These are phyloP conservation scores for Pythium insidiosum DNA, from an alignment of 352 stramenopile species.

Conservation along the genomic window DNA sequence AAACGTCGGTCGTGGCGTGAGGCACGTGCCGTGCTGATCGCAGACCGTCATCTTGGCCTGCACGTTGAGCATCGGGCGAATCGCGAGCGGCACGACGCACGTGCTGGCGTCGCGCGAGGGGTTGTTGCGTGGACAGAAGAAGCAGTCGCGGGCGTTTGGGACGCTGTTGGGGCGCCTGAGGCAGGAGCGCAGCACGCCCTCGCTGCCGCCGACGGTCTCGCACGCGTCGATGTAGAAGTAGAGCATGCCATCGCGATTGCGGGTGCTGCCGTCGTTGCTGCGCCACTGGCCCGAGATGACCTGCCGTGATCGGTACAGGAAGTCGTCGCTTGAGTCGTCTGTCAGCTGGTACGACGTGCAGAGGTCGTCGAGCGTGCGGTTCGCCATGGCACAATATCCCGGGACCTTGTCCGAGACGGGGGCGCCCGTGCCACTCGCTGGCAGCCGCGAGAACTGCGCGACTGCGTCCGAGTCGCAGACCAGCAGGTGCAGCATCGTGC, in stretches of 20 bases:
- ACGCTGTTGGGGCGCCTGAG: conserved; percentile 13
- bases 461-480: conserved; percentile 22
- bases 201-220: conserved; percentile 31
- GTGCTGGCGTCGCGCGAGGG: conserved; percentile 4
- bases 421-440: conserved; percentile 1
- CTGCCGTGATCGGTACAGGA: conserved; percentile 30
- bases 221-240: conserved; percentile 47
- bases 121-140: conserved; percentile 39
- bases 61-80: conserved; percentile 26
- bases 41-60: conserved; percentile 48
- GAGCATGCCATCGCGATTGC: conserved; percentile 14
- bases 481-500: conserved; percentile 39
- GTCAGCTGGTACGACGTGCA: conserved; percentile 37
- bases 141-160: conserved; percentile 17
- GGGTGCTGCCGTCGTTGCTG: neutral
- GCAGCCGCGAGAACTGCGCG: conserved; percentile 3
- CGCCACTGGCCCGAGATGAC: conserved; percentile 8
- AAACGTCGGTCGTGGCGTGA: conserved; percentile 13
- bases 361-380: conserved; percentile 37
- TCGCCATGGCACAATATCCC: conserved; percentile 37
- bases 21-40: conserved; percentile 25
- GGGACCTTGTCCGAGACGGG: conserved; percentile 8
- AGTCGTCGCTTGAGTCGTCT: conserved; percentile 23
- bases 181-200: conserved; percentile 44
- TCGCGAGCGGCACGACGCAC: conserved; percentile 15